phyloP scores from a whole-genome alignment of 2,329 filamentous ascomycete species.

The Ceratocystis variospora region DNA sequence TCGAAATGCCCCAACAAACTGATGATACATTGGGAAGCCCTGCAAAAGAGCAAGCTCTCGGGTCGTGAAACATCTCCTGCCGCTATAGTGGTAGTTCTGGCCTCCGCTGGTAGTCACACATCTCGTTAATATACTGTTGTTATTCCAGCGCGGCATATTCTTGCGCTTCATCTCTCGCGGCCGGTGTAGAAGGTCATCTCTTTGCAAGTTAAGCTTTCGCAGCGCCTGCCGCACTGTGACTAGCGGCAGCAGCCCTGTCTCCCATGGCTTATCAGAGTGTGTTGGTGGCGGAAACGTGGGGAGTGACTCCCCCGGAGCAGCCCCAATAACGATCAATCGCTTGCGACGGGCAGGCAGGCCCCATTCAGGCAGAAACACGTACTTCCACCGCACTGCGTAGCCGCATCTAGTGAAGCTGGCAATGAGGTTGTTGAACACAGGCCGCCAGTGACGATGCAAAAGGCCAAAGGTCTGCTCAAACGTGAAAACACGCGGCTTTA shows the following conservation, averaged over 20 bases:
- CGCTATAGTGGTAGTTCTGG: slow-evolving; percentile 51
- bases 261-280: slow-evolving; percentile 31
- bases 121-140: slow-evolving; percentile 34
- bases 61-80: slow-evolving; percentile 47
- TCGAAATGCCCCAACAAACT: slow-evolving; percentile 37
- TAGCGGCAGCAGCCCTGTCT: slow-evolving; percentile 27
- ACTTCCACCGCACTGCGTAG: slow-evolving; percentile 58
- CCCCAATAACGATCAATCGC: slow-evolving; percentile 43
- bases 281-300: slow-evolving; percentile 52
- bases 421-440: slow-evolving; percentile 47
- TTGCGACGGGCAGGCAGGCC: slow-evolving; percentile 37
- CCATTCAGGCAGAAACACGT: slow-evolving; percentile 41
- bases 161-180: slow-evolving; percentile 24
- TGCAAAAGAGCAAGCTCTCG: slow-evolving; percentile 57
- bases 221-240: slow-evolving; percentile 35
- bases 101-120: slow-evolving; percentile 54
- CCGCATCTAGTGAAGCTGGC: slow-evolving; percentile 48
- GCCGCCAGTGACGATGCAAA: slow-evolving; percentile 35
- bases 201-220: slow-evolving; percentile 23
- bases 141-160: slow-evolving; percentile 31
- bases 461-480: slow-evolving; percentile 69
- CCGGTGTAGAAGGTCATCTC: slow-evolving; percentile 31
- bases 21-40: slow-evolving; percentile 50
- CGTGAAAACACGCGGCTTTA: slow-evolving; percentile 55
- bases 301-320: slow-evolving; percentile 54